Evolutionary conservation across 108 stramenopile species (phyloP).

Genomic region (Nitzschia sp.): DNA sequence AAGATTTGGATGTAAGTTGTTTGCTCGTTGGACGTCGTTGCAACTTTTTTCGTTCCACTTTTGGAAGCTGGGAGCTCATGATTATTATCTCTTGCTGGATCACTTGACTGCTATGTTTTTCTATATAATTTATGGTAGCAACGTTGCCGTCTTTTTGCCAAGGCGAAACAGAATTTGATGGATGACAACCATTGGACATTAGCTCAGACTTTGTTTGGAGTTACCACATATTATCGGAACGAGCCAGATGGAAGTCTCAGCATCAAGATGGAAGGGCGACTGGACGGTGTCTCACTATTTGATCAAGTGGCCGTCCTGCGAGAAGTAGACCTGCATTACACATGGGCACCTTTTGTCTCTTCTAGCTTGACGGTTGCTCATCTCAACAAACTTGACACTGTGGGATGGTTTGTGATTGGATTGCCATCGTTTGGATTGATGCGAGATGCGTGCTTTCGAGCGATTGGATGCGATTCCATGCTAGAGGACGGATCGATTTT

Average conservation of each 20-base stretch:
- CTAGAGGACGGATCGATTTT: constrained; percentile 79
- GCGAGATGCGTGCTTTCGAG: constrained; percentile 78
- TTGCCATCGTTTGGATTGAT: constrained; percentile 66
- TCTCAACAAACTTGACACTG: constrained; percentile 85
- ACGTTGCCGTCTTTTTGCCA: constrained; percentile 37
- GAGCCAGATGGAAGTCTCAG: constrained; percentile 71
- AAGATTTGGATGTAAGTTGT: constrained; percentile 31
- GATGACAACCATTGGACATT: constrained; percentile 57
- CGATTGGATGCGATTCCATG: constrained; percentile 91
- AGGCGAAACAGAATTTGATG: constrained; percentile 40
- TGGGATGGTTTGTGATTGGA: constrained; percentile 79
- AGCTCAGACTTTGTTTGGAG: constrained; percentile 74
- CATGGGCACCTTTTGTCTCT: constrained; percentile 89
- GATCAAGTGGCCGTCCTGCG: constrained; percentile 91
- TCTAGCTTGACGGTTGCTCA: constrained; percentile 62
- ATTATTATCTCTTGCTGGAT: not conserved
- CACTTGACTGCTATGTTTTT: not conserved
- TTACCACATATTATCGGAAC: constrained; percentile 77
- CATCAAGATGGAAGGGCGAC: constrained; percentile 78
- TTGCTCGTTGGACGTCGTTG: not conserved
- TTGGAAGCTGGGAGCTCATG: not conserved
- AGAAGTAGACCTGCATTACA: constrained; percentile 87
- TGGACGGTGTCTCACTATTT: constrained; percentile 75
- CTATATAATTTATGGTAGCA: too few relatives aligned
- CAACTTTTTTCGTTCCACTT: not conserved